Base-by-base conservation (phyloP, 208 protist genomes). In the Blastocrithidia nonstop region DNA sequence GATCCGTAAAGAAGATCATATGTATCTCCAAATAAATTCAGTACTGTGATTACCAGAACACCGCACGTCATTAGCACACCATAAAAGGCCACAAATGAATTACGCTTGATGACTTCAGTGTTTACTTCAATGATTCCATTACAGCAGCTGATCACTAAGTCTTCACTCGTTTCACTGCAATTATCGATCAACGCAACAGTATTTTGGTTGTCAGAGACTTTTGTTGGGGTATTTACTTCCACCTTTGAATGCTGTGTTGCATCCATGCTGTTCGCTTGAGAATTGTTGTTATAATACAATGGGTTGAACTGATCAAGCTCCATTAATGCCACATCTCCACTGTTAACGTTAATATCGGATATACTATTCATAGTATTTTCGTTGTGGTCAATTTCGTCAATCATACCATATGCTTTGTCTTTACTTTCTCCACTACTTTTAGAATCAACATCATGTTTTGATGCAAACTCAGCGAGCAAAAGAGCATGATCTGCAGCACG, bases 11-110 rank as follows among this genome's bases (percentile, higher is more conserved):
- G 54, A 35, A 67, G 43, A 25, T 59, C 31, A 21, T 53, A 61
- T 4, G 48, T 70, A 9, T 33, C 45, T 15, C 50, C 59, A 3
- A 54, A 7, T 19, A 77, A 60, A 28, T 45, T 66, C 15, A 66
- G 39, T 6, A 71, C 40, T 3, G 58, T 51, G 2, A 61, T 31
- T 15, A 37, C 21, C 4, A 83, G 24, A 3, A 66, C 61, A 17
- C 48, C 50, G n/a, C n/a, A 6, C 6, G 66, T 52, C 50, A 76
- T 60, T 20, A 62, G 33, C 23, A 63, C 23, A 16, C 57, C 58
- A 40, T 70, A 80, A 13, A 57, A 9, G 32, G 31, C 45, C n/a
- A 66, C 38, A 11, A 31, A 19, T 9, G 21, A 29, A 37, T 64
- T 67, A 23, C 50, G 51, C 5, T 4, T 13, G 2, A 74, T 25